A percentile compares a stretch with the other conserved stretches of the same genome.
Conservation (phyloP, 2,329 filamentous ascomycete genomes). For the Colletotrichum spaethianum region DNA sequence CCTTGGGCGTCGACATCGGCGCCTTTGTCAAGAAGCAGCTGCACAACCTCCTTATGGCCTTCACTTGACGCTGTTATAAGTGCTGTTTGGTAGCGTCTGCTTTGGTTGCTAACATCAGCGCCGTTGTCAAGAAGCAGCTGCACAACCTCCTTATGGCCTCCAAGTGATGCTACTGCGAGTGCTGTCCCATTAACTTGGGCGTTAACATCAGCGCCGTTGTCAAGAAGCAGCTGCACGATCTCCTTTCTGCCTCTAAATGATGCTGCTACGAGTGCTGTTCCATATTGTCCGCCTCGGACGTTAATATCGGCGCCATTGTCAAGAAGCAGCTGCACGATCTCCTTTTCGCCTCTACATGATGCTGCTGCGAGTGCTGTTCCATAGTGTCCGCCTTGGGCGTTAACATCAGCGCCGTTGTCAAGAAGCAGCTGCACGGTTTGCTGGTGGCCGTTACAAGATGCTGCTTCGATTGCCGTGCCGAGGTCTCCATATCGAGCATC, state of each 20-base stretch:
- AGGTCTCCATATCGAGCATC: not conserved
- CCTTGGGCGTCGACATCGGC: not conserved
- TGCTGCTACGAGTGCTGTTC: too few species aligned
- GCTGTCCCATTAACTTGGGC: not conserved
- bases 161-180: not conserved
- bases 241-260: too few species aligned
- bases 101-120: not conserved
- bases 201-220: too few species aligned
- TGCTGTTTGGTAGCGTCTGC: not conserved
- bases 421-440: not conserved
- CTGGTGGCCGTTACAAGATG: not conserved
- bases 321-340: not conserved
- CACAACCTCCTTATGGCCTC: not conserved
- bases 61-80: rapidly evolving
- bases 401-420: not conserved
- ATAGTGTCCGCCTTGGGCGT: not conserved
- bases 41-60: not conserved
- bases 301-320: not conserved
- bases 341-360: not conserved
- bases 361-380: not conserved
- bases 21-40: not conserved
- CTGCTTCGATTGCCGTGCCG: not conserved
- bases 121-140: not conserved
- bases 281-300: too few species aligned
- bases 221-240: too few species aligned